phyloP scores from a whole-genome alignment of 2,329 filamentous ascomycete genomes.

The Apiospora marii region DNA sequence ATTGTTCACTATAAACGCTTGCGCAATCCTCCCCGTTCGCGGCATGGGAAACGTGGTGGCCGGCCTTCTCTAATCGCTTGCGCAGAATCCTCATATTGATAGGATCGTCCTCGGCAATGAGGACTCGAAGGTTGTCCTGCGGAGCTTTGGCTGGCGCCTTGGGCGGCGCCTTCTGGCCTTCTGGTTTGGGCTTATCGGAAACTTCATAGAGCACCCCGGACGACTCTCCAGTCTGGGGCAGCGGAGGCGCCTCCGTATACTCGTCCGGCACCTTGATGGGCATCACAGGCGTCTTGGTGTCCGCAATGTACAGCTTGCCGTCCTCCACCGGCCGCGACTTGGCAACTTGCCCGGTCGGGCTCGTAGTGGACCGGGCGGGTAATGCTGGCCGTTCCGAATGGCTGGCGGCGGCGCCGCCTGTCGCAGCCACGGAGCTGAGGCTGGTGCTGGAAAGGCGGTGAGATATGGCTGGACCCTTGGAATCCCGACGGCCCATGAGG shows the following conservation, averaged over 20 bases:
- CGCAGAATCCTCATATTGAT: conserved; percentile 84
- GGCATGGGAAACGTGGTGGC: conserved; percentile 75
- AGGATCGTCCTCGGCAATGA: conserved; percentile 88
- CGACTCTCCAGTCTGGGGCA: conserved; percentile 40
- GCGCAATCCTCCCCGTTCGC: conserved; percentile 88
- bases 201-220: conserved; percentile 51
- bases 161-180: not conserved
- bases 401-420: not conserved
- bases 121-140: conserved; percentile 62
- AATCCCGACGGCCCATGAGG: conserved; percentile 32
- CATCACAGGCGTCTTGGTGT: conserved; percentile 54
- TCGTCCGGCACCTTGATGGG: conserved; percentile 60
- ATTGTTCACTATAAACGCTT: conserved; percentile 69
- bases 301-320: conserved; percentile 50
- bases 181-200: not conserved
- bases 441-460: conserved; percentile 26
- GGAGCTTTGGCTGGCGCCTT: conserved; percentile 32
- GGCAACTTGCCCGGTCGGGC: conserved; percentile 25
- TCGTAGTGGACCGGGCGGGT: conserved; percentile 19
- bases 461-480: conserved; percentile 29
- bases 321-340: conserved; percentile 37
- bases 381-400: not conserved
- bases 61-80: conserved; percentile 79
- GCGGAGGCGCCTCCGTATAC: conserved; percentile 44
- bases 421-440: conserved; percentile 28